Conservation (phyloP, 306 rosid genomes). For the Luffa aegyptiaca region DNA sequence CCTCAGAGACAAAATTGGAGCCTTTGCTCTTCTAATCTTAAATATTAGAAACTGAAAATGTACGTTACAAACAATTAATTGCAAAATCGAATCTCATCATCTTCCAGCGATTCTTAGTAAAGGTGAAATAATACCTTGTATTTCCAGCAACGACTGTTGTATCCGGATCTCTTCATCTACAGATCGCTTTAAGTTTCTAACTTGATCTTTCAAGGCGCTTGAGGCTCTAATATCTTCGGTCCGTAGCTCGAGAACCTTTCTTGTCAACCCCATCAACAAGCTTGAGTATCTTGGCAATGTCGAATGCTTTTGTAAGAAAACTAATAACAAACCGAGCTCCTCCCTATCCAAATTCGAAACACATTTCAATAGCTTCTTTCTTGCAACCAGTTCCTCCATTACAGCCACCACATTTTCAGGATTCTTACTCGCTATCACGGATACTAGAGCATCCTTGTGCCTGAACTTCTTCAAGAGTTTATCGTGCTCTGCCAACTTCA, state of each 20-base stretch:
- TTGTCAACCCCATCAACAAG: conserved; percentile 56
- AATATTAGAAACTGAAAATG: not conserved
- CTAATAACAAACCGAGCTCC: conserved; percentile 49
- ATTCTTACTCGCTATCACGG: conserved; percentile 46
- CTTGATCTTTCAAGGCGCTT: conserved; percentile 28
- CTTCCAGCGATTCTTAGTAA: conserved; percentile 67
- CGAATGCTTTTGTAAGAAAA: conserved; percentile 52
- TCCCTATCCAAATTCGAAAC: conserved; percentile 44
- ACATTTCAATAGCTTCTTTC: conserved; percentile 62
- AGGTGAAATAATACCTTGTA: conserved; percentile 82
- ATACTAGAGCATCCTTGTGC: conserved; percentile 73
- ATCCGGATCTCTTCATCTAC: conserved; percentile 63
- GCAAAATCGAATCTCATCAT: conserved; percentile 28
- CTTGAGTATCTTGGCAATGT: conserved; percentile 46
- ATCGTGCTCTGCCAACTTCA: conserved; percentile 57
- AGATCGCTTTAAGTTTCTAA: conserved; percentile 63
- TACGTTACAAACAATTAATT: not conserved
- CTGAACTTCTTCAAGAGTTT: conserved; percentile 73
- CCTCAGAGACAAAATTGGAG: not conserved
- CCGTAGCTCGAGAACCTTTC: conserved; percentile 65
- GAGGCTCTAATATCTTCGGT: conserved; percentile 52
- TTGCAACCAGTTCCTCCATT: conserved; percentile 79
- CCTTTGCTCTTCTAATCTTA: not conserved
- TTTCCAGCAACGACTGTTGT: conserved; percentile 65
- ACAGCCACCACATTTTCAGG: conserved; percentile 71